These are phyloP conservation scores for Malus hybrid DNA, from an alignment of 331 rosid species.

Conservation along the genomic window DNA sequence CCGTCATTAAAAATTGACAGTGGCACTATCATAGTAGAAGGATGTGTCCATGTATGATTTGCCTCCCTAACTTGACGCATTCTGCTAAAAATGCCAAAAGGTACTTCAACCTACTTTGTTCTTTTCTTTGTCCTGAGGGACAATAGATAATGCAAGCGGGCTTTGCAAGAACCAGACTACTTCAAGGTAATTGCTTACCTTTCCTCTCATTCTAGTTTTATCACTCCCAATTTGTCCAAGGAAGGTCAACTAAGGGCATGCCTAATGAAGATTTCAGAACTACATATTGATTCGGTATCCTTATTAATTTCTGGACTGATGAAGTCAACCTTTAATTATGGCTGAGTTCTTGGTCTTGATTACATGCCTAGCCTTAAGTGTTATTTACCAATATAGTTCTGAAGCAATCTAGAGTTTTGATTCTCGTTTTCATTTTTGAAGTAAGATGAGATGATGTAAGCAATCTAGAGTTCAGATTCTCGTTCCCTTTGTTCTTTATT, in stretches of 20 bases:
- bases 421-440: not conserved
- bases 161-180: not conserved
- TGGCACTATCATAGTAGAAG: not conserved
- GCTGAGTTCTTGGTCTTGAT: not conserved
- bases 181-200: not conserved
- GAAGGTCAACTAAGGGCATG: not conserved
- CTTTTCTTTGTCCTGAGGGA: not conserved
- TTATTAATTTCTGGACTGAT: not conserved
- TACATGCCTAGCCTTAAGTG: not conserved
- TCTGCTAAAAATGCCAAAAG: not conserved
- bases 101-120: not conserved
- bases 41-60: constrained; percentile 6
- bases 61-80: not conserved
- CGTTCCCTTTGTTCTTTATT: not conserved
- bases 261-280: not conserved
- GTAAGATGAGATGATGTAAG: not conserved
- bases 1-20: not conserved
- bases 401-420: not conserved
- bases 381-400: not conserved
- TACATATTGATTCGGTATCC: not conserved
- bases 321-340: not conserved
- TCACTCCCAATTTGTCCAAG: not conserved
- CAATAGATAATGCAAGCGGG: not conserved
- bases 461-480: no score
- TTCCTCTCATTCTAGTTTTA: not conserved